Conservation (phyloP, 257 asterid species). For the Solanum ossicruentum region DNA sequence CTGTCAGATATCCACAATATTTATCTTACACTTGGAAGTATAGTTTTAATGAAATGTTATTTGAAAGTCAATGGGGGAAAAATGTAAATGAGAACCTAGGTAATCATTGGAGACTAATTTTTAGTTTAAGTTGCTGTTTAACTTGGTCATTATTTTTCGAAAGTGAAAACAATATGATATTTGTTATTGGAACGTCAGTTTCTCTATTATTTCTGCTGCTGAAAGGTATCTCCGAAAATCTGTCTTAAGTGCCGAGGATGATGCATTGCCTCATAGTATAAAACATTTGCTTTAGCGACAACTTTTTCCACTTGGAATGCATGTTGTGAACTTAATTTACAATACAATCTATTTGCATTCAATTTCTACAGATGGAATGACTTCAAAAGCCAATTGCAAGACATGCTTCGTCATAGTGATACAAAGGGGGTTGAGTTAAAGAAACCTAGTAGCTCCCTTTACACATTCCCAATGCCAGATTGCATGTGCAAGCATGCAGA, state of each 20-base stretch:
- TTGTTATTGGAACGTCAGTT: background rate
- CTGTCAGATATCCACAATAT: background rate
- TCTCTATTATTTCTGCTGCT: background rate
- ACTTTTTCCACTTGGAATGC: background rate
- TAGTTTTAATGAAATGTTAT: background rate
- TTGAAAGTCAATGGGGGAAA: background rate
- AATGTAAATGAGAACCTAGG: background rate
- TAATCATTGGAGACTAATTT: background rate
- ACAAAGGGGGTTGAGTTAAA: constrained; percentile 66
- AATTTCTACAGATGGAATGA: constrained; percentile 51
- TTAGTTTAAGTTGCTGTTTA: background rate
- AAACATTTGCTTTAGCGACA: background rate
- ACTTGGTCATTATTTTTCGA: background rate
- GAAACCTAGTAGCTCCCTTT: constrained; percentile 66
- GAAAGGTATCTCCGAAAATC: background rate
- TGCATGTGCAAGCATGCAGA: constrained; percentile 77
- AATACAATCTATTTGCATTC: background rate
- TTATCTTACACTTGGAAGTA: background rate
- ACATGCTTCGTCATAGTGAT: constrained; percentile 81
- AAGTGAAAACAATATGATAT: background rate
- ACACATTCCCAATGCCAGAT: constrained; percentile 89
- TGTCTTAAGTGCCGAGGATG: background rate
- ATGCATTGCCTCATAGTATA: background rate
- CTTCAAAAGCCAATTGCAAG: constrained; percentile 62
- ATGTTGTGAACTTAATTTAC: background rate